Evolutionary conservation across 2,329 filamentous ascomycete species (phyloP).

Genomic region (Arachnomyces sp.): DNA sequence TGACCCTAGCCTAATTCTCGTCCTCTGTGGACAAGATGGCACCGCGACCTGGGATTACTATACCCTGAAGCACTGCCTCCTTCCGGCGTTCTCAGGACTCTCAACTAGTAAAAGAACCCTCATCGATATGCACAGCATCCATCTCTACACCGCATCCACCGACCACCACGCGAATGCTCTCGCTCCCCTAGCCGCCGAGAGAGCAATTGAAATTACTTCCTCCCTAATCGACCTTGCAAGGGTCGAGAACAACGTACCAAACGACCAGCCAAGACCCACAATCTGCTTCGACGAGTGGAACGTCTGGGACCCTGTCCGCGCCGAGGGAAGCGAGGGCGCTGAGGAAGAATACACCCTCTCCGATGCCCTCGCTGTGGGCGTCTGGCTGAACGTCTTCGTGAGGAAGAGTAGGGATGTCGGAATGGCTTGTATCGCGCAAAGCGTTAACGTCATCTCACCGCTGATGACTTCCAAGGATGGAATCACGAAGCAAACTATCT

Average conservation of each 20-base stretch:
- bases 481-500: constrained; percentile 62
- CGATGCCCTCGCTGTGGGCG: constrained; percentile 64
- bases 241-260: constrained; percentile 53
- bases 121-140: constrained; percentile 75
- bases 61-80: constrained; percentile 61
- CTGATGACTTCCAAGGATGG: constrained; percentile 61
- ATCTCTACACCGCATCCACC: constrained; percentile 61
- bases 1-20: constrained; percentile 60
- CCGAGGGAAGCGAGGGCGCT: constrained; percentile 61
- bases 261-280: constrained; percentile 52
- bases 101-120: constrained; percentile 36
- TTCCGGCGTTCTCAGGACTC: constrained; percentile 36
- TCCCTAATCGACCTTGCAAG: constrained; percentile 64
- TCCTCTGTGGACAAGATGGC: constrained; percentile 66
- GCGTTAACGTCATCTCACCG: constrained; percentile 68
- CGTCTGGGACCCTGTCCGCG: constrained; percentile 66
- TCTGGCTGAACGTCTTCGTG: constrained; percentile 70
- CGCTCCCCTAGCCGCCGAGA: constrained; percentile 61
- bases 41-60: constrained; percentile 63
- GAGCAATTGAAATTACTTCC: constrained; percentile 62
- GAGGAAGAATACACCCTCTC: constrained; percentile 68
- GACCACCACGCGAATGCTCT: constrained; percentile 49
- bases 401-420: constrained; percentile 62
- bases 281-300: constrained; percentile 86
- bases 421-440: constrained; percentile 73